Conservation (phyloP, 2,329 filamentous ascomycete genomes). For the Amauroascus verrucosus region DNA sequence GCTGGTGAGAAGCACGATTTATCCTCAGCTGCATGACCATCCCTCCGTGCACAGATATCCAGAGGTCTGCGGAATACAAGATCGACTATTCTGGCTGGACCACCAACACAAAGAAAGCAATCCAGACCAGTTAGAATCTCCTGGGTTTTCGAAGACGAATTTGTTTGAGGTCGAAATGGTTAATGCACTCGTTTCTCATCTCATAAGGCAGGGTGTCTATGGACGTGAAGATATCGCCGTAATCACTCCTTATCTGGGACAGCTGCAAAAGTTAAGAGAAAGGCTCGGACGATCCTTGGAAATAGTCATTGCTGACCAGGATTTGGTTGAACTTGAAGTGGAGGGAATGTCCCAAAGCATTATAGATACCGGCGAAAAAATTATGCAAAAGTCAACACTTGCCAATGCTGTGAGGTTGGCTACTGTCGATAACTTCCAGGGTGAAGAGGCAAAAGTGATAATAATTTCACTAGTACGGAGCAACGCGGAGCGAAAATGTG, state of each 20-base stretch:
- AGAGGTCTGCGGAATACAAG: constrained; percentile 39
- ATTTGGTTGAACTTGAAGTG: constrained; percentile 45
- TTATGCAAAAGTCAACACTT: constrained; percentile 3
- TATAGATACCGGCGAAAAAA: background rate
- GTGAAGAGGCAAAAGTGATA: constrained; percentile 29
- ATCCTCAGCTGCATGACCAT: constrained; percentile 47
- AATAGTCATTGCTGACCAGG: constrained; percentile 55
- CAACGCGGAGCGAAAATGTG: constrained; percentile 20
- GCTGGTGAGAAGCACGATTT: constrained; percentile 50
- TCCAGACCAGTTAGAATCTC: constrained; percentile 19
- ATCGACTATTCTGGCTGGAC: constrained; percentile 45
- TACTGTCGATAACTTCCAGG: constrained; percentile 21
- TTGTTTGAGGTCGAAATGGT: constrained; percentile 53
- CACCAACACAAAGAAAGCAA: constrained; percentile 36
- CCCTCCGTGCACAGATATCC: constrained; percentile 29
- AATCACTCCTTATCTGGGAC: constrained; percentile 51
- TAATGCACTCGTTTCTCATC: constrained; percentile 51
- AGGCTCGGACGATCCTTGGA: constrained; percentile 41
- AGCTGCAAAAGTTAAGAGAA: constrained; percentile 40
- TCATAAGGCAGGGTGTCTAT: constrained; percentile 56
- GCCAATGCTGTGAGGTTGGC: constrained; percentile 7
- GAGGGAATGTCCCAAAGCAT: constrained; percentile 22
- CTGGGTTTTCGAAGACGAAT: constrained; percentile 40
- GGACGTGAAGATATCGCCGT: constrained; percentile 54
- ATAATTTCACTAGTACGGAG: constrained; percentile 27